These are phyloP conservation scores for Chimonanthus salicifolius DNA, from an alignment of 164 flowering plant genomes.

Conservation along the genomic window DNA sequence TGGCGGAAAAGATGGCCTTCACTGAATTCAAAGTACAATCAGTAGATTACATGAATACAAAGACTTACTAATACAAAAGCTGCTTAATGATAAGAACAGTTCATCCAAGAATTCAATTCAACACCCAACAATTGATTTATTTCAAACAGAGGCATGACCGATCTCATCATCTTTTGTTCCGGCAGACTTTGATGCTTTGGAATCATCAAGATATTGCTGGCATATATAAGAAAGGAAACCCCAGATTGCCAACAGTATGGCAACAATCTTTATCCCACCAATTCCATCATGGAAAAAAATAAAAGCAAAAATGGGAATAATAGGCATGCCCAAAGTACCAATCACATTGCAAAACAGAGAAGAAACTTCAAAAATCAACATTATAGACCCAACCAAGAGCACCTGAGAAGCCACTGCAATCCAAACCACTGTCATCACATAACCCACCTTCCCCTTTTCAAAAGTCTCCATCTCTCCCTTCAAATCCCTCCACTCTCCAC, in stretches of 20 bases:
- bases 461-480: conserved; percentile 6
- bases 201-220: conserved; percentile 16
- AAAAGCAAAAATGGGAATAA: conserved; percentile 13
- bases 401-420: conserved; percentile 10
- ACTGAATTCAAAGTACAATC: no score
- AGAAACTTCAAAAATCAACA: neutral
- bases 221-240: conserved; percentile 9
- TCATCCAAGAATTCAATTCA: no score
- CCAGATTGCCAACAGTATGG: conserved; percentile 1
- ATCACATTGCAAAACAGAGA: conserved; percentile 14
- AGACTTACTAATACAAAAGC: no score
- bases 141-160: no score
- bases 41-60: no score
- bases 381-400: conserved; percentile 1
- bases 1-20: no score
- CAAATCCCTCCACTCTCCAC: no score
- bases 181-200: neutral
- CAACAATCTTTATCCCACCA: conserved; percentile 17
- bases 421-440: conserved; percentile 8
- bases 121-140: no score
- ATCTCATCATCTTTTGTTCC: neutral
- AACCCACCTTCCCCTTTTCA: conserved; percentile 8
- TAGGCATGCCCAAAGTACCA: conserved; percentile 9
- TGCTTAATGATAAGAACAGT: no score
- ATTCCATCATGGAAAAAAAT: conserved; percentile 21